Evolutionary conservation across 331 rosid species (phyloP), one percentile per base, ranked within the genome.

Genomic region (Malus hybrid): DNA sequence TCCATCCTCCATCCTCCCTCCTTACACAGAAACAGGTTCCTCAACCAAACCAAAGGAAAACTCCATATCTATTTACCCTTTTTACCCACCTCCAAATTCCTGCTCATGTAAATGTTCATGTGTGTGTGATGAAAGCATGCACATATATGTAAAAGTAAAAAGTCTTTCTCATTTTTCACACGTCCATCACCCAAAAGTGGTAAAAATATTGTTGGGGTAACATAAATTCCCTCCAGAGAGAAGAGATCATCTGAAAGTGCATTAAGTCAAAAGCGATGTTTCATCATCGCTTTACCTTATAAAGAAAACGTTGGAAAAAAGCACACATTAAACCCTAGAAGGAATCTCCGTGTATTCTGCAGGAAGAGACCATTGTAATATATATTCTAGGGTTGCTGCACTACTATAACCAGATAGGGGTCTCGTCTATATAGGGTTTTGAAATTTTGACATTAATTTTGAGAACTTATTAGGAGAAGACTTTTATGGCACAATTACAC

Each of bases 231-330:
- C 66, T 28, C 66, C 39, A 62, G 34, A 62, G 15, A 33, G 29
- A 18, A 26, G 66, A 18, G 18, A 62, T 13, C 36, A 62, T 11
- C 68, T 42, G 48, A 42, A 42, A 10, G 14, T 42, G 48, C 48
- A 63, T 74, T 77, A 85, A 81, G 85, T 81, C 84, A 81, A 86
- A 81, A 60, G 58, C 72, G 84, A 80, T 74, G 79, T 64, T 85
- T 86, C 86, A 79, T 87, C 79, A 83, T 76, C 69, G 19, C 5
- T 67, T 81, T 87, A 76, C 83, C 83, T 72, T 71, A 70, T 70
- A 75, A 79, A 83, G 88, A 73, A 86, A 28, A 82, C 55, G 85
- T 82, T 80, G 84, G 80, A 84, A 34, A n/a, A n/a, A 12, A 42
- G 15, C 73, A 24, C 63, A 20, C 15, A 9, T 20, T 11, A 58